Evolutionary conservation across 2,329 filamentous ascomycete genomes (phyloP).

Genomic region (Periconia digitata): DNA sequence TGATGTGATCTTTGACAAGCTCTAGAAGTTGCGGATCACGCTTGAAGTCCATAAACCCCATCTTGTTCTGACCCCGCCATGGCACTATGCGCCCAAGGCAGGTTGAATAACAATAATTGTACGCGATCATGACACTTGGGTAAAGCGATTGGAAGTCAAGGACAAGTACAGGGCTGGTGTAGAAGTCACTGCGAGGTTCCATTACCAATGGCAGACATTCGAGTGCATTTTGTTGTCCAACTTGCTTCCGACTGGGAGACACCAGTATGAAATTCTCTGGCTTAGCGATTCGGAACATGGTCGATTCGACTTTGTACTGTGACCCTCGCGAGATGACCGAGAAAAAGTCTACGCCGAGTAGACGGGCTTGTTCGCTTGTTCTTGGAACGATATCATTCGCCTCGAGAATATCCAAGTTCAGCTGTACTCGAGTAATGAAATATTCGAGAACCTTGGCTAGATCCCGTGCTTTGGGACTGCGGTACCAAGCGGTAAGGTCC

Average conservation of each 20-base stretch:
- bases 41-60: conserved; percentile 89
- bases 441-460: conserved; percentile 76
- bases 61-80: conserved; percentile 91
- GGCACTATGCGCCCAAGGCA: conserved; percentile 82
- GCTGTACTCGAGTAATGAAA: conserved; percentile 71
- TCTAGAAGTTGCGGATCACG: conserved; percentile 74
- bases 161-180: conserved; percentile 84
- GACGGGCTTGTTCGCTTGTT: conserved; percentile 89
- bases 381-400: conserved; percentile 84
- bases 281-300: conserved; percentile 98
- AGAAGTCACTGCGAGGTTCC: conserved; percentile 95
- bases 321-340: conserved; percentile 93
- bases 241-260: conserved; percentile 87
- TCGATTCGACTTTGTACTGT: conserved; percentile 97
- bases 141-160: conserved; percentile 96
- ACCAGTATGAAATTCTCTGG: conserved; percentile 91
- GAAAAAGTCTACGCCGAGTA: conserved; percentile 94
- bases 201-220: conserved; percentile 95
- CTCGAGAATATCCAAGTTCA: conserved; percentile 90
- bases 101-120: conserved; percentile 98
- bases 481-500: conserved; percentile 82
- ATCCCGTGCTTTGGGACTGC: conserved; percentile 66
- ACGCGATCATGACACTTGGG: conserved; percentile 97
- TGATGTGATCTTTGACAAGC: conserved; percentile 80
- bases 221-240: conserved; percentile 88